Evolutionary conservation across 169 alveolate genomes (phyloP), one percentile per base, ranked within the genome.

Genomic region (Babesia sp.): DNA sequence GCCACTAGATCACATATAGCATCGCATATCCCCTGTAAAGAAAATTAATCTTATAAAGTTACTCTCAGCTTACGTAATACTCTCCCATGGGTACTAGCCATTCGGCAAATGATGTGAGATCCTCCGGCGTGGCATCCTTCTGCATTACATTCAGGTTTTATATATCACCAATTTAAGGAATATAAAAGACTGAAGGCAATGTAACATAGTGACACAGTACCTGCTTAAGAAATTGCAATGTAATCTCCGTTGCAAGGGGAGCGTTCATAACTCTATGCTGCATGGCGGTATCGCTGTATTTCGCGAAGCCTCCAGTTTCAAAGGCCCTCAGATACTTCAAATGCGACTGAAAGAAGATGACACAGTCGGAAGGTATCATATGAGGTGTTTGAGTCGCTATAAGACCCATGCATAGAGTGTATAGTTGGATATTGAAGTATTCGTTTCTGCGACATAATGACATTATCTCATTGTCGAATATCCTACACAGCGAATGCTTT

Each of bases 401-500:
- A 31, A 55, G 18, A 3, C 48, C 58, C 79, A 55, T 55, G 57
- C 70, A 69, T 14, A 55, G 79, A 2, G 69, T 41, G 22, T 54
- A 54, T 1, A 54, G 68, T 2, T 53, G 54, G 4, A 54, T 22
- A 26, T 69, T 34, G 34, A 63, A 44, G 66, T 48, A 59, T 3
- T 45, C 41, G 42, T 72, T 73, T n/a, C 89, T 81, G 68, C 7
- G 39, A 7, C 24, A 14, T 9, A 11, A 16, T 55, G 46, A 20
- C 11, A 8, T 0, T 42, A 5, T 9, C 16, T 14, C 0, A 7
- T 11, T 46, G 18, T 29, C 3, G 20, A 8, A 1, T 3, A 20
- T 9, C 84, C n/a, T 55, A 81, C 89, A 37, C 60, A 36, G 50
- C 79, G 55, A 81, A 81, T 6, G 73, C 89, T 69, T 81, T 81